Evolutionary conservation across 2,329 filamentous ascomycete genomes (phyloP).

Genomic region (Cytospora piceae): DNA sequence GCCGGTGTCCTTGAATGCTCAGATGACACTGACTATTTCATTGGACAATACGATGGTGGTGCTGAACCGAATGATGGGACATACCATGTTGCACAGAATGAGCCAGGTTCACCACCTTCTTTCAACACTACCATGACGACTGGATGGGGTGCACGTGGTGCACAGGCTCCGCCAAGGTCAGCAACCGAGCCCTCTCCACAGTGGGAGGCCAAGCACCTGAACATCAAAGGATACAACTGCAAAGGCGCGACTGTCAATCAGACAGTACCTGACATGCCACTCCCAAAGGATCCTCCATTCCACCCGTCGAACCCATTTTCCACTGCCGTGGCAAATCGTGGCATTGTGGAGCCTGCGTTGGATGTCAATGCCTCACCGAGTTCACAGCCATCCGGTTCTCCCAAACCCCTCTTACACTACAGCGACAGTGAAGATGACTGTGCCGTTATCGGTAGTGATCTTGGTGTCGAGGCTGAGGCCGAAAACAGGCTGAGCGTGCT

Average conservation of each 20-base stretch:
- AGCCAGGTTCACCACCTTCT: neutral
- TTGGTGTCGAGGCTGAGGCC: neutral
- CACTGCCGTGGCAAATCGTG: neutral
- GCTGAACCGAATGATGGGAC: neutral
- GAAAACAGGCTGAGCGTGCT: constrained; percentile 11
- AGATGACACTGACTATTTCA: neutral
- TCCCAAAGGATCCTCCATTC: constrained; percentile 11
- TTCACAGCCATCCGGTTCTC: neutral
- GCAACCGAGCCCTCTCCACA: neutral
- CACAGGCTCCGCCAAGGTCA: neutral
- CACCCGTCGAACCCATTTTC: constrained; percentile 1
- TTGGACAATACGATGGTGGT: neutral
- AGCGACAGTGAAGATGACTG: constrained; percentile 11
- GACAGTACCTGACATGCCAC: neutral
- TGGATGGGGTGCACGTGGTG: neutral
- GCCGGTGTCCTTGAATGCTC: neutral
- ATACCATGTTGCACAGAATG: neutral
- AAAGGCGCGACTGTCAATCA: neutral
- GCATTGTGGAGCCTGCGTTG: neutral
- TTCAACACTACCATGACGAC: neutral
- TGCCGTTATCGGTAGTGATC: constrained; percentile 4
- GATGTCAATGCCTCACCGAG: neutral
- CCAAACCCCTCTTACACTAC: neutral
- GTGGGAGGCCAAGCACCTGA: neutral
- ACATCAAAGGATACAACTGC: neutral